These are phyloP conservation scores for Rhodocollybia butyracea DNA, from an alignment of 768 basidiomycete genomes.

Conservation along the genomic window DNA sequence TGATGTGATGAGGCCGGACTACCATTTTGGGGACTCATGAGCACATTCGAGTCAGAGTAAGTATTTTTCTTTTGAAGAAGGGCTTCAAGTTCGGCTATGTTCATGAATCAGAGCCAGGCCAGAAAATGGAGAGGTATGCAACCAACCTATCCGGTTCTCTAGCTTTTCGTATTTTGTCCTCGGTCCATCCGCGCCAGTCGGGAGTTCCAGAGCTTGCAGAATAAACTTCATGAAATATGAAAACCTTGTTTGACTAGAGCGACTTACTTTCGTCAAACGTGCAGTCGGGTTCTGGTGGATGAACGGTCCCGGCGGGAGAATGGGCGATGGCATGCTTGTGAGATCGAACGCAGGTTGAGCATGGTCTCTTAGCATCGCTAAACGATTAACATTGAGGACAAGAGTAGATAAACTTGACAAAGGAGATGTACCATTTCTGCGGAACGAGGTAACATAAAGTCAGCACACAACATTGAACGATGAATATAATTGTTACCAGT, in stretches of 20 bases:
- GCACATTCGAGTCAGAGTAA: neutral
- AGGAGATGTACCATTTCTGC: conserved; percentile 56
- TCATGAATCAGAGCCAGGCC: neutral
- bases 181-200: conserved; percentile 42
- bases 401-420: neutral
- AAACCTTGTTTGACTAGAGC: conserved; percentile 4
- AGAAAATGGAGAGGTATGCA: neutral
- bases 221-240: too few species aligned
- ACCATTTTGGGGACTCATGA: conserved; percentile 4
- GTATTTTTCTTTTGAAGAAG: conserved; percentile 58
- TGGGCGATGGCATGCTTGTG: conserved; percentile 67
- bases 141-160: conserved; percentile 67
- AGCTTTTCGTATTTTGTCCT: conserved; percentile 61
- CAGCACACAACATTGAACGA: conserved; percentile 5
- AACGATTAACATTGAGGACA: conserved; percentile 1
- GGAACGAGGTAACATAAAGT: conserved; percentile 13
- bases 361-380: conserved; percentile 75
- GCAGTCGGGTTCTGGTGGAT: conserved; percentile 62
- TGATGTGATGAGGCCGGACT: conserved; percentile 1
- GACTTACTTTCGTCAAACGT: conserved; percentile 70
- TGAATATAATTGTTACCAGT: conserved; percentile 44
- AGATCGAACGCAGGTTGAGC: conserved; percentile 74
- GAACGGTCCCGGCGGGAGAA: conserved; percentile 49
- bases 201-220: conserved; percentile 37
- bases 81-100: conserved; percentile 64